Conservation (phyloP, 2,329 filamentous ascomycete species). For the Xylaria hypoxylon region DNA sequence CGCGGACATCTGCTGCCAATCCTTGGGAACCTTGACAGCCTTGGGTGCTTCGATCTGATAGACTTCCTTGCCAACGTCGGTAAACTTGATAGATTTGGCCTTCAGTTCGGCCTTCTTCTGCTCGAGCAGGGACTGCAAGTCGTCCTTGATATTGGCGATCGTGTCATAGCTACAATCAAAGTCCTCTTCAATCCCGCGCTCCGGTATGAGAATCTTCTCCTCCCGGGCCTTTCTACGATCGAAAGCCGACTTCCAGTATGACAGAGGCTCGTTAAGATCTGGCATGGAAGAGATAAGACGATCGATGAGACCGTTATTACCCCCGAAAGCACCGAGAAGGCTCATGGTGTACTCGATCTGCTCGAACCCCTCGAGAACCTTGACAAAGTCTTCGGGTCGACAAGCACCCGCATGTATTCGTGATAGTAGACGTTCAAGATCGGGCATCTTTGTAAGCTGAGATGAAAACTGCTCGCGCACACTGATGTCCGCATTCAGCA, state of each 20-base stretch:
- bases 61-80: slow-evolving; percentile 94
- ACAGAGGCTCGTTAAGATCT: slow-evolving; percentile 77
- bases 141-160: slow-evolving; percentile 79
- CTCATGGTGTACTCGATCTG: slow-evolving; percentile 96
- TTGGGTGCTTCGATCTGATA: slow-evolving; percentile 96
- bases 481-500: slow-evolving; percentile 83
- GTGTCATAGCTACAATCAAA: slow-evolving; percentile 86
- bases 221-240: slow-evolving; percentile 83
- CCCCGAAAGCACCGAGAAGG: slow-evolving; percentile 77
- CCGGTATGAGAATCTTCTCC: slow-evolving; percentile 84
- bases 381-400: slow-evolving; percentile 90
- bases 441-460: slow-evolving; percentile 90
- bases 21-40: slow-evolving; percentile 82
- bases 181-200: slow-evolving; percentile 87
- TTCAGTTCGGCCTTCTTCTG: slow-evolving; percentile 79
- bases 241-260: slow-evolving; percentile 92
- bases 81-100: slow-evolving; percentile 78
- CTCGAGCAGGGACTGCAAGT: slow-evolving; percentile 78
- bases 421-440: slow-evolving; percentile 93
- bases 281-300: slow-evolving; percentile 89
- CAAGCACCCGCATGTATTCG: slow-evolving; percentile 93
- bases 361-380: slow-evolving; percentile 94
- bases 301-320: slow-evolving; percentile 85
- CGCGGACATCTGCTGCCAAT: slow-evolving; percentile 96
- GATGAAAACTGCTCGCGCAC: slow-evolving; percentile 89